Conservation (phyloP, 257 asterid species). For the Galeopsis tetrahit region DNA sequence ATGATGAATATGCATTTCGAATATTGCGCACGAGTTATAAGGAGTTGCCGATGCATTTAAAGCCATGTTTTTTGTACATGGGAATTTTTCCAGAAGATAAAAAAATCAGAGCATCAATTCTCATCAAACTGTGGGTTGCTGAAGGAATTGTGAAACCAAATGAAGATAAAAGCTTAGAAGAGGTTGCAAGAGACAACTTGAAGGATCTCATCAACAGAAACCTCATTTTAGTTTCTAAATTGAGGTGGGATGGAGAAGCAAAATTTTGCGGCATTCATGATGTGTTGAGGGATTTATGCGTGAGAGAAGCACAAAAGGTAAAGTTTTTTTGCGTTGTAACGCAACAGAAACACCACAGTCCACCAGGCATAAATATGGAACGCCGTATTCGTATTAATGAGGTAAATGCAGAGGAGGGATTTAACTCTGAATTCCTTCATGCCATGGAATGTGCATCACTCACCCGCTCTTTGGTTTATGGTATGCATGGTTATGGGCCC, state of each 20-base stretch:
- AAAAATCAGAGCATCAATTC: background rate
- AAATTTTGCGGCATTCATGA: slow-evolving; percentile 6
- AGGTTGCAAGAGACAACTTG: background rate
- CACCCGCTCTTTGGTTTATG: background rate
- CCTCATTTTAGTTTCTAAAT: background rate
- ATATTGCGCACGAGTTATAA: background rate
- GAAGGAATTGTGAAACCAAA: background rate
- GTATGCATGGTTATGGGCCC: background rate
- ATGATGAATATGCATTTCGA: background rate
- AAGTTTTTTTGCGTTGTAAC: background rate
- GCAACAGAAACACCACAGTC: too few species aligned
- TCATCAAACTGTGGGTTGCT: background rate
- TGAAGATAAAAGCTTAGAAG: background rate
- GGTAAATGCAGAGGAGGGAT: background rate
- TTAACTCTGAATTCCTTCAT: background rate
- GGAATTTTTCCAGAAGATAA: too few species aligned
- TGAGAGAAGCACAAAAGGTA: background rate
- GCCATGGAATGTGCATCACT: background rate
- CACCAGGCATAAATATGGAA: background rate
- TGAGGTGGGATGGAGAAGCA: background rate
- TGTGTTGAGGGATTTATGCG: background rate
- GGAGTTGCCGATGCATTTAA: background rate
- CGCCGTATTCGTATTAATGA: background rate
- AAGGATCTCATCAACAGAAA: background rate
- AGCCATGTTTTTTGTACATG: background rate